Evolutionary conservation across 129 eudicot species (phyloP).

Genomic region (Pulicaria dysenterica): DNA sequence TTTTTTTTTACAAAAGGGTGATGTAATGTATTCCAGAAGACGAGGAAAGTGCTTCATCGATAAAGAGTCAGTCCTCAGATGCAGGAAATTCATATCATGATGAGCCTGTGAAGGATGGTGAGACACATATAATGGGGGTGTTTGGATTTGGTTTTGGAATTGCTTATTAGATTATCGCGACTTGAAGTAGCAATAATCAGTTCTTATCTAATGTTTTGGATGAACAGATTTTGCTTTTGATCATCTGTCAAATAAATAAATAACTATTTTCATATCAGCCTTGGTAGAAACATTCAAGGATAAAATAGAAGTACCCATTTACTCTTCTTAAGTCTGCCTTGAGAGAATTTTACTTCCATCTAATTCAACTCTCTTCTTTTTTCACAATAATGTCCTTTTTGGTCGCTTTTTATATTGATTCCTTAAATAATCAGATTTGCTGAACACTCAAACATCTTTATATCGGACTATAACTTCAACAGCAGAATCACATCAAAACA

Average conservation of each 20-base stretch:
- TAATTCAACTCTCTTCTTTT: not conserved
- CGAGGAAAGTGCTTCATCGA: conserved; percentile 48
- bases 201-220: not conserved
- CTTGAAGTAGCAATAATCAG: not conserved
- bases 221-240: not conserved
- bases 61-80: conserved; percentile 55
- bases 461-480: not conserved
- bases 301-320: not conserved
- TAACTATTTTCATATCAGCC: not conserved
- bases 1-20: conserved; percentile 22
- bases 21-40: conserved; percentile 50
- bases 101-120: conserved; percentile 57
- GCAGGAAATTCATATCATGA: conserved; percentile 49
- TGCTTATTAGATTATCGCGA: not conserved
- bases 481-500: not conserved
- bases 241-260: not conserved
- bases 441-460: not conserved
- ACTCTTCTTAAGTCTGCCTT: not conserved
- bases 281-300: not conserved
- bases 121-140: conserved; percentile 13
- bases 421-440: not conserved
- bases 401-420: not conserved
- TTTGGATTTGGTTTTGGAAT: conserved; percentile 11
- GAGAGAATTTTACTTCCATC: not conserved
- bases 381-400: not conserved